Evolutionary conservation across 2,329 filamentous ascomycete genomes (phyloP).

Genomic region (Penicillium sp.): DNA sequence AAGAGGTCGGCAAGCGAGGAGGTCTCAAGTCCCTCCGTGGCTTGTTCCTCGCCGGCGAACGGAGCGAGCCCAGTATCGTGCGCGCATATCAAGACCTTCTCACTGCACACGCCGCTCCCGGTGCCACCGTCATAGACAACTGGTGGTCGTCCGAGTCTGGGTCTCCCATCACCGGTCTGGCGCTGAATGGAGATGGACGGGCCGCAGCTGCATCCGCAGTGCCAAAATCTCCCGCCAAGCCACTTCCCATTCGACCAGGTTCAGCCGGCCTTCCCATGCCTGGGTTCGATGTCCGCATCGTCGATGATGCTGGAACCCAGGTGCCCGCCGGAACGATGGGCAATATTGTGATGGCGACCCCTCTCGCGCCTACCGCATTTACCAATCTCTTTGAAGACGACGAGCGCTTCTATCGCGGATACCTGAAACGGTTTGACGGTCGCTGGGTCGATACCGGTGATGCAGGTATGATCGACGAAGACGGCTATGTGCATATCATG

Average conservation of each 20-base stretch:
- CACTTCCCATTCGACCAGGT: slow-evolving; percentile 67
- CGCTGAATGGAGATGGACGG: slow-evolving; percentile 48
- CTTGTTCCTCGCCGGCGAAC: slow-evolving; percentile 81
- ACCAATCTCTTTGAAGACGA: slow-evolving; percentile 81
- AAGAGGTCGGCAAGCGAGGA: slow-evolving; percentile 57
- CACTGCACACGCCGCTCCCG: slow-evolving; percentile 56
- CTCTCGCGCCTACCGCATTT: slow-evolving; percentile 79
- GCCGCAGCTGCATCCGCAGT: slow-evolving; percentile 17
- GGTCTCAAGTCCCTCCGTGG: slow-evolving; percentile 67
- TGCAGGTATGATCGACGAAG: slow-evolving; percentile 74
- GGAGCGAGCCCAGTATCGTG: slow-evolving; percentile 81
- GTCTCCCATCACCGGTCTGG: slow-evolving; percentile 61
- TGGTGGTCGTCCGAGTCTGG: slow-evolving; percentile 71
- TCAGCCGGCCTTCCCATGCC: slow-evolving; percentile 88
- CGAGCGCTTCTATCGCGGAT: slow-evolving; percentile 77
- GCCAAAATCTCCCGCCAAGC: slow-evolving; percentile 27
- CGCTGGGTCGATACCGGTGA: slow-evolving; percentile 89
- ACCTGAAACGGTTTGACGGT: slow-evolving; percentile 73
- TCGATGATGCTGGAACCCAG: slow-evolving; percentile 72
- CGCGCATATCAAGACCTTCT: slow-evolving; percentile 73
- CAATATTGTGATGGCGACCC: slow-evolving; percentile 80
- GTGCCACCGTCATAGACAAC: slow-evolving; percentile 61
- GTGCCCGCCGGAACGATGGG: slow-evolving; percentile 71
- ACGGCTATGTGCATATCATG: slow-evolving; percentile 62
- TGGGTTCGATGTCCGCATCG: slow-evolving; percentile 79